phyloP scores from a whole-genome alignment of 306 rosid genomes.

The Acmispon strigosus region DNA sequence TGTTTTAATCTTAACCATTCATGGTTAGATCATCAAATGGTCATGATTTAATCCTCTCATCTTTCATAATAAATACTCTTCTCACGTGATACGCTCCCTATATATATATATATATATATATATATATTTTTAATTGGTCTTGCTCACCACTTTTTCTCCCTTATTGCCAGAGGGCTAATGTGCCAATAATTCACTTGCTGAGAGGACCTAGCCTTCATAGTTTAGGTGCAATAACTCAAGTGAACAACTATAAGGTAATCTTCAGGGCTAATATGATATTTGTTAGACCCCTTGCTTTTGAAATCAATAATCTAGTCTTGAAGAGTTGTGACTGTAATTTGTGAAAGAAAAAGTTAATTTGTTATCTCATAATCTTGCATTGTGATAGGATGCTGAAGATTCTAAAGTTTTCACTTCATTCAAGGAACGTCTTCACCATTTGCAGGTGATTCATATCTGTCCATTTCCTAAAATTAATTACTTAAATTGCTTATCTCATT shows the following conservation, averaged over 20 bases:
- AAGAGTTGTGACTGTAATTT: constrained; percentile 9
- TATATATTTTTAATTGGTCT: neutral
- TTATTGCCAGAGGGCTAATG: constrained; percentile 47
- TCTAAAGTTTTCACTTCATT: constrained; percentile 64
- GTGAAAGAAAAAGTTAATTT: neutral
- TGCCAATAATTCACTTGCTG: constrained; percentile 63
- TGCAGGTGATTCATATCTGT: constrained; percentile 48
- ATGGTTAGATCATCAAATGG: too few species aligned
- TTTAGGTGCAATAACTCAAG: constrained; percentile 44
- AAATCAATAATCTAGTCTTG: neutral
- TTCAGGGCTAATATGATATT: constrained; percentile 8
- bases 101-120: neutral
- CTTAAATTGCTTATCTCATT: neutral
- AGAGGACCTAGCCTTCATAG: constrained; percentile 71
- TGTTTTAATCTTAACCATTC: too few species aligned
- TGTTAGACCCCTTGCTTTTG: constrained; percentile 5
- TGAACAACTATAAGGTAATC: constrained; percentile 53
- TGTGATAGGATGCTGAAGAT: constrained; percentile 58
- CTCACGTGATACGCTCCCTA: too few species aligned
- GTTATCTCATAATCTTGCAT: constrained; percentile 19
- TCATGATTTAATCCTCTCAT: too few species aligned
- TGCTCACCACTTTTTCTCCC: constrained; percentile 14
- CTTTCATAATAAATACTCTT: too few species aligned
- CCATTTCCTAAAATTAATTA: constrained; percentile 7
- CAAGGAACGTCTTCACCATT: constrained; percentile 74